Percentiles rank a stretch among this genome's conserved stretches.
Conservation (phyloP, 228 moss, liverwort and hornwort species). For the Sphagnum fallax region DNA sequence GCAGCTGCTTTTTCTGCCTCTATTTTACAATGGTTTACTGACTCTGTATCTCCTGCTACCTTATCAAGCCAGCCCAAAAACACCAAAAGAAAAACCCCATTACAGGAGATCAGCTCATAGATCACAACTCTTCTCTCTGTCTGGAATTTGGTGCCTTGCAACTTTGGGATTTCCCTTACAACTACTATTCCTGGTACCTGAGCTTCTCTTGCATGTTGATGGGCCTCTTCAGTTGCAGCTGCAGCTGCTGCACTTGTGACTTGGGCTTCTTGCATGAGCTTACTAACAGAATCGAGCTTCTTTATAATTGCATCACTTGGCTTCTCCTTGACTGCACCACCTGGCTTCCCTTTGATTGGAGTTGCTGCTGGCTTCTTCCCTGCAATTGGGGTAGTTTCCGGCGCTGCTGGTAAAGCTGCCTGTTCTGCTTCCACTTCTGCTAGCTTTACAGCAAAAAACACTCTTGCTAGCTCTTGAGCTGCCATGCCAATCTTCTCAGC, state of each 20-base stretch:
- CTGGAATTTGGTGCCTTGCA: no score
- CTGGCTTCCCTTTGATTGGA: conserved; percentile 3
- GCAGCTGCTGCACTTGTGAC: not conserved
- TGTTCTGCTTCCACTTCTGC: conserved; percentile 42
- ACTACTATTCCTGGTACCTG: conserved; percentile 1
- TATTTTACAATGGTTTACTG: conserved; percentile 11
- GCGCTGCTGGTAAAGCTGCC: not conserved
- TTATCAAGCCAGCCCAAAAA: not conserved
- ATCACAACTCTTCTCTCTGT: no score
- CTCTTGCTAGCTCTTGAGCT: conserved; percentile 44
- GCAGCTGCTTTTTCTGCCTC: conserved; percentile 11
- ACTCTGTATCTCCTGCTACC: not conserved
- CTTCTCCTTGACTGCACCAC: conserved; percentile 14
- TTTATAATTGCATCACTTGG: conserved; percentile 21
- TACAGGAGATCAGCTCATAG: no score
- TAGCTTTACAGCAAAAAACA: conserved; percentile 52
- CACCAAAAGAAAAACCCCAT: no score
- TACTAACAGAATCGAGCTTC: conserved; percentile 32
- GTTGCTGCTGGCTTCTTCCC: not conserved
- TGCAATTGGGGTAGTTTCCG: not conserved
- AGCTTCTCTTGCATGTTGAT: conserved; percentile 13
- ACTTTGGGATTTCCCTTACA: no score
- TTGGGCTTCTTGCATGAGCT: conserved; percentile 12
- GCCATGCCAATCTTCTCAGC: conserved; percentile 25
- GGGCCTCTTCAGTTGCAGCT: conserved; percentile 12